Conservation (phyloP, 306 rosid species). For the Ochetophila trinervis region DNA sequence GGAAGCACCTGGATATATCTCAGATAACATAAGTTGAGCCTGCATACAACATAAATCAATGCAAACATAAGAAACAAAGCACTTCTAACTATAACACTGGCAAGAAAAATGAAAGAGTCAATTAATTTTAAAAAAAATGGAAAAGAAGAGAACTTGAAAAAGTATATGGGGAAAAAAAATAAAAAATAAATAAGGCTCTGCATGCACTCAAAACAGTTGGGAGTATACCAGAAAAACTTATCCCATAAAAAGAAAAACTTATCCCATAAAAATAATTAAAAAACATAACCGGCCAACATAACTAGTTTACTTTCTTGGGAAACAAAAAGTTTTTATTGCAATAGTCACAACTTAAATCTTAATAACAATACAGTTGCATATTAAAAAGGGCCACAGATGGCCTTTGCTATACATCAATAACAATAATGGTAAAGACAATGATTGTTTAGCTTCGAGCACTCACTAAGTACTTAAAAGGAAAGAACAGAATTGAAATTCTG, state of each 20-base stretch:
- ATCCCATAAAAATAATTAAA: not conserved
- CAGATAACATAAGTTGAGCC: constrained; percentile 91
- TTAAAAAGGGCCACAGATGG: not conserved
- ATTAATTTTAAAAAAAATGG: not conserved
- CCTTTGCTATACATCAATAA: not conserved
- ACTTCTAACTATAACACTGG: constrained; percentile 11
- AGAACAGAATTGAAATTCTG: not conserved
- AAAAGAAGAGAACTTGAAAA: not conserved
- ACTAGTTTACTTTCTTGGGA: not conserved
- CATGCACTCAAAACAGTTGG: not conserved
- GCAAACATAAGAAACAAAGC: constrained; percentile 1
- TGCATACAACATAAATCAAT: constrained; percentile 33
- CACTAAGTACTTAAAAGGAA: not conserved
- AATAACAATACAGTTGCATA: not conserved
- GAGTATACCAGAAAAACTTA: not conserved
- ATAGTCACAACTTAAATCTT: not conserved
- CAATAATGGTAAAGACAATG: not conserved
- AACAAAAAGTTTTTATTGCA: not conserved
- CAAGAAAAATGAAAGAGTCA: not conserved
- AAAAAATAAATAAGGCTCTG: too few relatives aligned
- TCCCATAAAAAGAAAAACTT: not conserved
- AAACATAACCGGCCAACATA: not conserved
- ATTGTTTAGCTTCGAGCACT: not conserved
- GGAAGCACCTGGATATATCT: constrained; percentile 92
- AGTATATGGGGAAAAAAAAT: not conserved